Percentiles rank a stretch among this genome's conserved stretches.
Evolutionary conservation across 225 moss, liverwort and hornwort species (phyloP).

Genomic region (Sphagnum tenellum): DNA sequence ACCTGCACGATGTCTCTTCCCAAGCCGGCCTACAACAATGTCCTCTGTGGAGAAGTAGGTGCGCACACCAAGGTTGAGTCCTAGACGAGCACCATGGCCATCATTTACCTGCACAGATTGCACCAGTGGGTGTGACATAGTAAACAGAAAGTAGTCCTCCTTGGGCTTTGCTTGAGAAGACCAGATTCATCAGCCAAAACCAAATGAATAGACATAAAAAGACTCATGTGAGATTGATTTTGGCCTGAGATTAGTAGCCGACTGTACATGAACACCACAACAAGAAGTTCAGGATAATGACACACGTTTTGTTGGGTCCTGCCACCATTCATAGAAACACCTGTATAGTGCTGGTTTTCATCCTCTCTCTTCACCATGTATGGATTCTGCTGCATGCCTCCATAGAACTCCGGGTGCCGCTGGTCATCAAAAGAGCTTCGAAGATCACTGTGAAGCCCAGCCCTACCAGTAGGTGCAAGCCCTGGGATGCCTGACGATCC

Average conservation of each 20-base stretch:
- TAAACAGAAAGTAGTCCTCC: too few species aligned
- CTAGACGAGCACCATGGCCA: slow-evolving; percentile 60
- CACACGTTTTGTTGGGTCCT: too few species aligned
- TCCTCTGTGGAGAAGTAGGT: slow-evolving; percentile 95
- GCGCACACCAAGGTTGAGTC: slow-evolving; percentile 93
- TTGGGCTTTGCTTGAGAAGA: too few species aligned
- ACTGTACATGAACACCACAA: too few species aligned
- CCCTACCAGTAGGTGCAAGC: slow-evolving; percentile 80
- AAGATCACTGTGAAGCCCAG: slow-evolving; percentile 53
- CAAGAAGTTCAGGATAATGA: too few species aligned
- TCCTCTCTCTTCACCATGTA: slow-evolving; percentile 42
- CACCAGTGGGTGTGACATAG: too few species aligned
- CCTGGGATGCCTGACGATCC: slow-evolving; percentile 76
- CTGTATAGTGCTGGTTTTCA: slow-evolving; percentile 8
- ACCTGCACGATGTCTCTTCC: slow-evolving; percentile 73
- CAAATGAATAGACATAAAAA: too few species aligned
- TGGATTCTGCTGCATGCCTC: slow-evolving; percentile 40
- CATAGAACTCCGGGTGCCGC: slow-evolving; percentile 51
- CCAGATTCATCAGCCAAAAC: too few species aligned
- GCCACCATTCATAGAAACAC: too few species aligned
- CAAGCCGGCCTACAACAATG: slow-evolving; percentile 62
- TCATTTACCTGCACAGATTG: slow-evolving; percentile 30
- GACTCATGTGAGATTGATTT: too few species aligned
- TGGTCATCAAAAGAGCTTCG: slow-evolving; percentile 34
- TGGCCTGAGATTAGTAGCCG: too few species aligned